A percentile compares a stretch with the other conserved stretches of the same genome.
These are phyloP conservation scores for Sporisorium exsertum DNA, from an alignment of 1,284 basidiomycete genomes.

Conservation along the genomic window DNA sequence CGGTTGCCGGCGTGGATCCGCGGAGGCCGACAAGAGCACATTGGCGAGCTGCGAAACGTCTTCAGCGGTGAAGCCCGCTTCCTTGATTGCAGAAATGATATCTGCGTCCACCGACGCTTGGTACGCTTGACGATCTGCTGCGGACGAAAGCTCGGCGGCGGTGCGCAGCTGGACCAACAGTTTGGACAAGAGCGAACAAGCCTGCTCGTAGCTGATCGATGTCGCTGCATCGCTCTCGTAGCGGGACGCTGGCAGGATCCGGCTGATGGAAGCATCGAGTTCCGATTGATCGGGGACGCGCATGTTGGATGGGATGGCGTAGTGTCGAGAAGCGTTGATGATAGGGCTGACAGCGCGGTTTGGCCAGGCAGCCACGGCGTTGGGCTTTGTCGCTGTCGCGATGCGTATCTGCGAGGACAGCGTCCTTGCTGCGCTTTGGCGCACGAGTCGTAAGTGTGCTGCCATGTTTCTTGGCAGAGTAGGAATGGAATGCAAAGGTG, in stretches of 20 bases:
- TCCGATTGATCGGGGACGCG: constrained; percentile 21
- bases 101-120: constrained; percentile 33
- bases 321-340: constrained; percentile 6
- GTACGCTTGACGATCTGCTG: constrained; percentile 26
- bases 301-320: constrained; percentile 24
- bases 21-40: constrained; percentile 27
- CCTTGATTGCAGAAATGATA: constrained; percentile 12
- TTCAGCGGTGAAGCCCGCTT: constrained; percentile 11
- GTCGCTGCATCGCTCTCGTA: constrained; percentile 11
- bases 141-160: constrained; percentile 23
- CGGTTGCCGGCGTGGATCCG: constrained; percentile 48
- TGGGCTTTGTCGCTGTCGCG: too few relatives aligned
- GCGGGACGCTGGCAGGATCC: constrained; percentile 30
- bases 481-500: neutral
- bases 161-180: constrained; percentile 45
- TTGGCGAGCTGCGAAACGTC: constrained; percentile 39
- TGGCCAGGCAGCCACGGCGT: neutral
- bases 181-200: constrained; percentile 26
- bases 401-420: neutral
- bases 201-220: constrained; percentile 25
- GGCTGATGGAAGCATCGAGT: constrained; percentile 23
- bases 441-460: neutral
- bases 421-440: constrained; percentile 1
- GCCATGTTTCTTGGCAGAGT: neutral
- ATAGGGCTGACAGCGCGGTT: neutral